These are phyloP conservation scores for Hyaloscypha bicolor DNA, from an alignment of 495 filamentous ascomycete genomes.

Conservation along the genomic window DNA sequence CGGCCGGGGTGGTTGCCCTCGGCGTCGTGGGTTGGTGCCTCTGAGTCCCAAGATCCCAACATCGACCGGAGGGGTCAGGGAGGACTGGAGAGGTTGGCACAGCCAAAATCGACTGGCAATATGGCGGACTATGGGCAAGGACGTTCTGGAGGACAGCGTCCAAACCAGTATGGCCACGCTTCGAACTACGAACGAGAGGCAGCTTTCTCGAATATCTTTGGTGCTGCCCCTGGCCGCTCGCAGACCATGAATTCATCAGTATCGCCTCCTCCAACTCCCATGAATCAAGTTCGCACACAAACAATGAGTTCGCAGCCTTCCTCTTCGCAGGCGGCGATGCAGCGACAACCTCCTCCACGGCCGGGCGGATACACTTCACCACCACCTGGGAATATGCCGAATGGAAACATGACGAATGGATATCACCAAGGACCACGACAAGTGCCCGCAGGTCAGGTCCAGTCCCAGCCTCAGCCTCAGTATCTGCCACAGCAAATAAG, in stretches of 20 bases:
- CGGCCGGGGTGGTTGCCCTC: conserved; percentile 27
- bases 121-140: conserved; percentile 92
- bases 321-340: conserved; percentile 28
- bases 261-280: conserved; percentile 48
- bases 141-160: conserved; percentile 64
- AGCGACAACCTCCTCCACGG: conserved; percentile 31
- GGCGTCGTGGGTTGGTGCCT: conserved; percentile 20
- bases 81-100: conserved; percentile 4
- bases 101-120: conserved; percentile 27
- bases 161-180: conserved; percentile 65
- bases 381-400: conserved; percentile 34
- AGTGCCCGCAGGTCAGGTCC: conserved; percentile 41
- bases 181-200: conserved; percentile 84
- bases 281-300: conserved; percentile 37
- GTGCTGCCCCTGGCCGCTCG: conserved; percentile 81
- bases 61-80: conserved; percentile 1
- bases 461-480: conserved; percentile 63
- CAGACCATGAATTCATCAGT: conserved; percentile 82
- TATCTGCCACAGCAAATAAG: conserved; percentile 61
- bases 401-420: conserved; percentile 50
- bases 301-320: conserved; percentile 31
- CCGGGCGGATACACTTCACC: conserved; percentile 47
- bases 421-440: conserved; percentile 56
- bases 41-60: conserved; percentile 4
- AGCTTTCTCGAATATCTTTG: conserved; percentile 96